Conservation (phyloP, 257 asterid species). For the Ocimum tenuiflorum region DNA sequence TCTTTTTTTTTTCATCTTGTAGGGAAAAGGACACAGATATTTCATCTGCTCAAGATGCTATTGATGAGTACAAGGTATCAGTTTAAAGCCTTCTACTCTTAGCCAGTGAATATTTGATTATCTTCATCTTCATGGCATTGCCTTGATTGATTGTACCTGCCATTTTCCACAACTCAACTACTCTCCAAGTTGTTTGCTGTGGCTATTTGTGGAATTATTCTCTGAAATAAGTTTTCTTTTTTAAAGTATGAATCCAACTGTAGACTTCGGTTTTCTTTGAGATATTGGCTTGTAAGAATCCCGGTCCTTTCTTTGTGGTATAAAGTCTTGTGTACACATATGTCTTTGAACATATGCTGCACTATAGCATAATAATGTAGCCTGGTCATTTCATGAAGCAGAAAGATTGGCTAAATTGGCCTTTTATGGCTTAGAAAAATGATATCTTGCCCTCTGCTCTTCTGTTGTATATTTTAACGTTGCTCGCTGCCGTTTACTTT, state of each 20-base stretch:
- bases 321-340: neutral
- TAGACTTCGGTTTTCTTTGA: neutral
- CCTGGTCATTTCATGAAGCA: conserved; percentile 1
- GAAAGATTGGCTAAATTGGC: neutral
- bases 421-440: neutral
- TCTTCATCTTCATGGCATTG: conserved; percentile 17
- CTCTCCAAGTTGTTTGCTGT: neutral
- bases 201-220: neutral
- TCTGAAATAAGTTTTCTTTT: neutral
- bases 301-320: neutral
- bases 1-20: conserved; percentile 20
- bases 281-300: neutral
- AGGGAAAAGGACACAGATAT: conserved; percentile 95
- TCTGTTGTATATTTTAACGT: neutral
- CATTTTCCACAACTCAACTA: neutral
- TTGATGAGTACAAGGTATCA: conserved; percentile 89
- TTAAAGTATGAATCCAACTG: neutral
- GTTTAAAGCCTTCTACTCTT: neutral
- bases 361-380: neutral
- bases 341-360: neutral
- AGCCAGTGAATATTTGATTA: conserved; percentile 1
- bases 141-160: conserved; percentile 5
- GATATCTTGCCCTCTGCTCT: neutral
- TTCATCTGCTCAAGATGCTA: conserved; percentile 88
- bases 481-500: too few relatives aligned